Evolutionary conservation across 116 monocot species (phyloP), one percentile per base, ranked within the genome.

Genomic region (Phalaenopsis hybrid): DNA sequence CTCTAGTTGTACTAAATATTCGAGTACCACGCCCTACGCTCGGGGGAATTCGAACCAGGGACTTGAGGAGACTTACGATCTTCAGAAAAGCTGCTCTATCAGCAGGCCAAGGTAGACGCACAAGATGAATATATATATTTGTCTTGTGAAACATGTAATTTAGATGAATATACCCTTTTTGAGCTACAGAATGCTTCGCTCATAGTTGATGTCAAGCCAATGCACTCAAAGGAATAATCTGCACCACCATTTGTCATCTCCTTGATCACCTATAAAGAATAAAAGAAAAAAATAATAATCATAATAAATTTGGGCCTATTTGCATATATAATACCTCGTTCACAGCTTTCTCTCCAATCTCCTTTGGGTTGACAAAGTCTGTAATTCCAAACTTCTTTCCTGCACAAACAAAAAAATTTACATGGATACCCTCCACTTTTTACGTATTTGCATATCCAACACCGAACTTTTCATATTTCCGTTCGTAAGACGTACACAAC

Each of bases 281-380:
- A 58, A 12, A 28, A 3, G 70, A 31, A 21, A 61, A 17, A 20
- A 41, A 41, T 61, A 61, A 61, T 61, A 61, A 61, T 61, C 16
- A 61, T n/a, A 21, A 17, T 61, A 61, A 61, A 0, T 20, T 2
- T 41, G 41, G 41, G 41, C 41, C 41, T 41, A 41, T 41, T 41
- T 41, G 41, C 41, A 41, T 3, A 3, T 41, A 41, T 4, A 41
- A 41, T 41, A 93, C 96, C 93, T 96, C 82, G 20, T 84, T 85
- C 0, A 95, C 72, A 1, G 90, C 16, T 83, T 81, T 89, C 3
- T 86, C 91, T 34, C 90, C 98, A 5, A 84, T 88, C 8, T 92
- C 92, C 37, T 85, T 93, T 41, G 98, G 92, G 49, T 95, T 98
- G 4, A 98, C 69, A 75, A 93, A 95, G 65, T 93, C 95, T 11